Evolutionary conservation across 2,329 filamentous ascomycete genomes (phyloP).

Genomic region (Verticillium isaacii): DNA sequence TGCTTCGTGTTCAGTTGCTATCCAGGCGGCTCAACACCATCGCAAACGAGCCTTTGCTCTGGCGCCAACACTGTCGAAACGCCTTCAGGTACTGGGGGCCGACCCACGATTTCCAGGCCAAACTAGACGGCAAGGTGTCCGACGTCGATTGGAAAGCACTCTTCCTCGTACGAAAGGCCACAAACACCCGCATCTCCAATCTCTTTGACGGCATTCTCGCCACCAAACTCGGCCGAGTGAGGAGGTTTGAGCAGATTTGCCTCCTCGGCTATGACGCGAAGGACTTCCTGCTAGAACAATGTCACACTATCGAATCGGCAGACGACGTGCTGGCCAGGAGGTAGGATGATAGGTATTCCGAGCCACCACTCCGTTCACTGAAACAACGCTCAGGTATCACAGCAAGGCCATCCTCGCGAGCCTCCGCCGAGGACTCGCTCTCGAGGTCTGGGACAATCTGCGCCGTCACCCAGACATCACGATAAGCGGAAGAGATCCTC

Average conservation of each 20-base stretch:
- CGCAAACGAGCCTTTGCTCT: constrained; percentile 69
- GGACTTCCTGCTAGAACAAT: constrained; percentile 70
- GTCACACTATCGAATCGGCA: constrained; percentile 49
- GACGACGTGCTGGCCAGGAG: constrained; percentile 76
- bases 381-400: constrained; percentile 55
- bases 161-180: constrained; percentile 51
- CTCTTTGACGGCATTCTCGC: constrained; percentile 65
- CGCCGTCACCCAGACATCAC: constrained; percentile 21
- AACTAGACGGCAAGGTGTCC: constrained; percentile 46
- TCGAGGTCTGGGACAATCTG: constrained; percentile 64
- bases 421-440: constrained; percentile 74
- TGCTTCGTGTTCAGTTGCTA: constrained; percentile 44
- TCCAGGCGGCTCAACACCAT: constrained; percentile 62
- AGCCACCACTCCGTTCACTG: constrained; percentile 8
- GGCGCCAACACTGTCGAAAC: constrained; percentile 68
- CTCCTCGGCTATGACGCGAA: constrained; percentile 81
- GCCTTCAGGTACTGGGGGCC: constrained; percentile 73
- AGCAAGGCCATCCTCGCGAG: constrained; percentile 69
- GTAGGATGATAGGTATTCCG: constrained; percentile 22
- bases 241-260: constrained; percentile 67
- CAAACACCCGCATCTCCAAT: constrained; percentile 45
- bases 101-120: constrained; percentile 54
- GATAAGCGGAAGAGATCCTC: constrained; percentile 20
- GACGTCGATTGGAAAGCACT: constrained; percentile 70
- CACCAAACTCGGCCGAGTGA: constrained; percentile 65